Base-by-base conservation (phyloP, 805 yeast genomes). In the Candida xyloterini region DNA sequence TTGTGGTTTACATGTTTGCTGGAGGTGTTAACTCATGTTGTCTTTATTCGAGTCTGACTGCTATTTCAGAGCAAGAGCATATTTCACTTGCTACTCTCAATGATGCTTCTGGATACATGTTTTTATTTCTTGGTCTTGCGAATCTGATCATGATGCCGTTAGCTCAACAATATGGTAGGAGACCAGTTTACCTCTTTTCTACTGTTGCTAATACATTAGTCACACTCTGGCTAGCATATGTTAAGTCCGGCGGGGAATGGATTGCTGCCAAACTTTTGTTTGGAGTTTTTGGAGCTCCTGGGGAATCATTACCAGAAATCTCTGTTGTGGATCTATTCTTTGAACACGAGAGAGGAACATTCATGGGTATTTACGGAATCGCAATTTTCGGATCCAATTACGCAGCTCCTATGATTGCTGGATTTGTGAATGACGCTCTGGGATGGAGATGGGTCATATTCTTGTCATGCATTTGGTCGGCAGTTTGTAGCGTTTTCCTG, bases 341-440 rank as follows among this genome's bases (percentile, higher is more conserved):
- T 51, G 73, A 70, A 46, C 78, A 76, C 49, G 73, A 75, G 52
- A 59, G 76, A 46, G 74, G 74, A 5, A 58, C 64, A n/a, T 66
- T 66, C 27, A 61, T 73, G 65, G 69, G 71, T 26, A 51, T 76
- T 16, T 79, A 79, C 53, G 76, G 78, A 43, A 57, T 70, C 42
- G 75, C 81, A 10, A 64, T 81, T 13, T 66, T 77, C 26, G 67
- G 69, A 10, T 76, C 80, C 8, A 73, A 78, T 30, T 79, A 64
- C 49, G 57, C 76, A 41, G 83, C 82, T 4, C 83, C 84, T 5
- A 63, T 78, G 50, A 66, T 78, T 33, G 79, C 81, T 10, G 82
- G 82, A 10, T 73, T 74, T 48, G 73, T 79, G 40, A 67, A 69
- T 22, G 68, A 71, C 35, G 69, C 67, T 21, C 60, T 67, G 20